phyloP scores from a whole-genome alignment of 331 rosid genomes.

The Quercus lobata region DNA sequence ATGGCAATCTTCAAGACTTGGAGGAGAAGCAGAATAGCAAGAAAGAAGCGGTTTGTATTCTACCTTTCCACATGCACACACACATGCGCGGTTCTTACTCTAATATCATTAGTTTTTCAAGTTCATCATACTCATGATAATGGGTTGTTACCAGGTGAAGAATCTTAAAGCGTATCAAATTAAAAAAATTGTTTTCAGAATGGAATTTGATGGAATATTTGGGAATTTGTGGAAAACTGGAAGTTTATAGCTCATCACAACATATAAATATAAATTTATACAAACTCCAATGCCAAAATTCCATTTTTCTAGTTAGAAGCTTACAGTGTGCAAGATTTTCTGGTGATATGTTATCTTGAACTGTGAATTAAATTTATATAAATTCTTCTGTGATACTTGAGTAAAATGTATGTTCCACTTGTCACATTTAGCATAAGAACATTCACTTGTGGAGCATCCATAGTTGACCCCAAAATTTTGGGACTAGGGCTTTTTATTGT shows the following conservation, averaged over 20 bases:
- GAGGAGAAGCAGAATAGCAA: constrained; percentile 99
- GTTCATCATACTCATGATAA: neutral
- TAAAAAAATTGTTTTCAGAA: neutral
- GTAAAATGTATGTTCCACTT: neutral
- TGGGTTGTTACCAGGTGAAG: neutral
- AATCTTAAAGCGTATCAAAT: neutral
- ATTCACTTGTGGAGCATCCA: neutral
- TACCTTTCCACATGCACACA: neutral
- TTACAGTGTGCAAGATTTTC: neutral
- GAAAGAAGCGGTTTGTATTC: constrained; percentile 64
- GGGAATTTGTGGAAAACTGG: neutral
- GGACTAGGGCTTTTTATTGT: too few species aligned
- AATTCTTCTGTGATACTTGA: neutral
- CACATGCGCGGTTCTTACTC: neutral
- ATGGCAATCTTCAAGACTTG: constrained; percentile 80
- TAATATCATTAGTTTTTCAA: neutral
- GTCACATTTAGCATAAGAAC: neutral
- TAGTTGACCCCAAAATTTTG: too few species aligned
- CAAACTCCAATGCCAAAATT: neutral
- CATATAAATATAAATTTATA: neutral
- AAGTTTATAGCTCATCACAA: neutral
- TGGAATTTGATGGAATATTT: neutral
- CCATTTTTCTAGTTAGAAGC: neutral
- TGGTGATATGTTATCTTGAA: neutral
- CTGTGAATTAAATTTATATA: neutral